Conservation (phyloP, 257 asterid species). For the Ocimum tenuiflorum region DNA sequence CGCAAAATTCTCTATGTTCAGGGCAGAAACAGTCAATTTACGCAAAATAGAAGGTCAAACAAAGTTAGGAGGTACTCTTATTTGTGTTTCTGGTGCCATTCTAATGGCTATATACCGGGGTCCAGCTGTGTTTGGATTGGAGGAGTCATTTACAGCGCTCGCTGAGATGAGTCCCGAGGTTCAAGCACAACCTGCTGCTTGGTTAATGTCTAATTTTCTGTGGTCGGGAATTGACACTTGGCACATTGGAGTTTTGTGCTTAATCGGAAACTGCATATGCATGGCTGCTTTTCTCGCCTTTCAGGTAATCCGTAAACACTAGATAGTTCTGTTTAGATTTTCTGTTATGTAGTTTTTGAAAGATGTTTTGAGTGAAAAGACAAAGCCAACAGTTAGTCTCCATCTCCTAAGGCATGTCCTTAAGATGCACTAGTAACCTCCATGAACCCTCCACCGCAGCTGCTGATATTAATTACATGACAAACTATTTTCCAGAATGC, state of each 20-base stretch:
- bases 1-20: no score
- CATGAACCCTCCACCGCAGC: no score
- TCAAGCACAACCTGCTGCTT: constrained; percentile 61
- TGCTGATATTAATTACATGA: no score
- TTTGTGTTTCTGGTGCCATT: constrained; percentile 80
- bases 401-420: no score
- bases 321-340: background rate
- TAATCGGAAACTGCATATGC: constrained; percentile 84
- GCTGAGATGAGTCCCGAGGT: constrained; percentile 46
- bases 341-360: no score
- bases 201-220: constrained; percentile 50
- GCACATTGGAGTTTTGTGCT: constrained; percentile 85
- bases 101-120: constrained; percentile 82
- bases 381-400: no score
- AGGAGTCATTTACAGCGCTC: constrained; percentile 30
- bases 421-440: no score
- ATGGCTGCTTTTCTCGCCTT: constrained; percentile 70
- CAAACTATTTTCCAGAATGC: no score
- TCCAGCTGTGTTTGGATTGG: constrained; percentile 58
- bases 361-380: no score
- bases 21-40: constrained; percentile 2
- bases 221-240: constrained; percentile 60
- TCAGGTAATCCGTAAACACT: constrained; percentile 46
- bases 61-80: constrained; percentile 68
- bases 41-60: constrained; percentile 65